Base-by-base conservation (phyloP, 352 stramenopile species). In the Phytophthora fragariae region DNA sequence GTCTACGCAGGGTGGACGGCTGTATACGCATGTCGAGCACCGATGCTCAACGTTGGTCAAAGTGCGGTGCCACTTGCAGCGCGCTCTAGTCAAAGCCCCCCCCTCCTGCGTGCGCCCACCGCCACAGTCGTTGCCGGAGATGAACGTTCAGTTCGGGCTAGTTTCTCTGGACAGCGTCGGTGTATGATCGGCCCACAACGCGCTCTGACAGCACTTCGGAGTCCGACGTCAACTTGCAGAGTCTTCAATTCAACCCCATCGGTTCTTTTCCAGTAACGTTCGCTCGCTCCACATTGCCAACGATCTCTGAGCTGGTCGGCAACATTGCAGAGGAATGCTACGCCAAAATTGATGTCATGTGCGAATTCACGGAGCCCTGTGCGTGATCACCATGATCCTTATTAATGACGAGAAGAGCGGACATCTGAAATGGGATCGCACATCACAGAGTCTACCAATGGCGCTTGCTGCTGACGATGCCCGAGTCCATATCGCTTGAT, bases 301-400 rank as follows among this genome's bases (percentile, higher is more conserved):
- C 47, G 93, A 97, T 76, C 93, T 98, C 97, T 27, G 93, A 94
- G 68, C 88, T 98, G 55, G 98, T 99, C 76, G 96, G 96, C 41
- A 97, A 97, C 69, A 99, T 95, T 55, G 92, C 86, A 0, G 83
- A 93, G 62, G 85, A 84, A 50, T 91, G 81, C 71, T 68, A 89
- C 81, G 89, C 89, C 61, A 93, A 94, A 74, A 92, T 96, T 67
- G 87, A 86, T 17, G 89, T 92, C 72, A 96, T 95, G 75, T 93
- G 85, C 81, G 89, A 96, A 75, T 95, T 96, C 77, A 93, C 94
- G 87, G 88, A 96, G 74, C 89, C 89, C 19, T 94, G 87, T 67
- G 84, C 88, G 9, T 94, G 24, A 70, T 94, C 47, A 92, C 83
- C 75, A 95, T 95, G 90, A 95, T 95, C 74, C 66, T 31, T 31